phyloP scores from a whole-genome alignment of 1,284 basidiomycete genomes.

The Naganishia sp. region DNA sequence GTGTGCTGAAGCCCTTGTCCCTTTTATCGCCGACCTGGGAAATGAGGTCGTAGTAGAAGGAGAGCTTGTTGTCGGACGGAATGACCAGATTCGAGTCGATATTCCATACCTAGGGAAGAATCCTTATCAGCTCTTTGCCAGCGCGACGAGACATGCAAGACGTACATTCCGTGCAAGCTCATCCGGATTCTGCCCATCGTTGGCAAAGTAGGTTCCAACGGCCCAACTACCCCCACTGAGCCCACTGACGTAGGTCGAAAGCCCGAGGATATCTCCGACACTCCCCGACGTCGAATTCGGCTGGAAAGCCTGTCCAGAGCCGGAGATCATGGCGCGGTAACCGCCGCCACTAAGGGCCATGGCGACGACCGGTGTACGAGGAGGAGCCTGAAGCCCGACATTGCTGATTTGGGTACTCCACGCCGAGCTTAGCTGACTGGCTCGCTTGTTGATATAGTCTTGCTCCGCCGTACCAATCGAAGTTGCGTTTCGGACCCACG shows the following conservation, averaged over 20 bases:
- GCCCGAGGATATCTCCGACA: constrained; percentile 30
- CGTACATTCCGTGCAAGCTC: constrained; percentile 46
- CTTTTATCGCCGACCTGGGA: constrained; percentile 48
- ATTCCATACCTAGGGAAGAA: constrained; percentile 48
- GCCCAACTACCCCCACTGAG: constrained; percentile 53
- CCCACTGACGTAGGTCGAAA: constrained; percentile 50
- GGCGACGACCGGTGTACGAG: constrained; percentile 51
- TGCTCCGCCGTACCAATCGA: constrained; percentile 42
- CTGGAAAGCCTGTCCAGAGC: constrained; percentile 32
- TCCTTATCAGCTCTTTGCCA: not conserved
- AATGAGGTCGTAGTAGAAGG: constrained; percentile 53
- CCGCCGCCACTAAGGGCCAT: constrained; percentile 57
- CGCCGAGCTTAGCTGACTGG: constrained; percentile 37
- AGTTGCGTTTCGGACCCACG: constrained; percentile 47
- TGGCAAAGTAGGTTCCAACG: constrained; percentile 48
- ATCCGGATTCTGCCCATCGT: constrained; percentile 44
- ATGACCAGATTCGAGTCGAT: constrained; percentile 55
- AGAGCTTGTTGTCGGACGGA: constrained; percentile 50
- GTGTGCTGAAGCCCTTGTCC: constrained; percentile 47
- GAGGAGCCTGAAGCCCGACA: constrained; percentile 41
- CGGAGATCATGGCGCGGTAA: constrained; percentile 55
- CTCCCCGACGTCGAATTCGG: constrained; percentile 27
- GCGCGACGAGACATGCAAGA: not conserved
- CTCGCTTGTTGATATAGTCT: constrained; percentile 41
- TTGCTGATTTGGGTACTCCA: constrained; percentile 40